phyloP scores from a whole-genome alignment of 257 asterid species.

The Buddleja alternifolia region DNA sequence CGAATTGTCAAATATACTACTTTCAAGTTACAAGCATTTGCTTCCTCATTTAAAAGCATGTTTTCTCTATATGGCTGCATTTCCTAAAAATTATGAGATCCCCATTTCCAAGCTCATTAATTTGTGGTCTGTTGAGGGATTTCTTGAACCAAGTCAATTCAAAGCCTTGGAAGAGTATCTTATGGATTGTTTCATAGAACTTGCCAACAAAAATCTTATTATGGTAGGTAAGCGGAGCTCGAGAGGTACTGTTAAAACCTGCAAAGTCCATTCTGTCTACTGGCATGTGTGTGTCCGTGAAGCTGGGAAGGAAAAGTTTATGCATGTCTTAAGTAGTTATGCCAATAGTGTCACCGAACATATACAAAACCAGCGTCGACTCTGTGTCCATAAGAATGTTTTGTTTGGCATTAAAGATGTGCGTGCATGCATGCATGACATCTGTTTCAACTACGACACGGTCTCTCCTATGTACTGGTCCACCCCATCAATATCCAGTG shows the following conservation, averaged over 20 bases:
- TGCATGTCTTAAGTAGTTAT: conserved; percentile 1
- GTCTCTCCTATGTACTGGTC: no score
- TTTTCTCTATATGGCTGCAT: no score
- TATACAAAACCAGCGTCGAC: conserved; percentile 4
- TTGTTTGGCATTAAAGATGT: conserved; percentile 27
- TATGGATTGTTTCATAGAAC: conserved; percentile 14
- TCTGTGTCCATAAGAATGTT: conserved; percentile 23
- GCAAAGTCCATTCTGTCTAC: no score
- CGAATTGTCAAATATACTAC: no score
- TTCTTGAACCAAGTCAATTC: neutral
- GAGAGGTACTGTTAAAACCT: no score
- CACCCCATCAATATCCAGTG: neutral
- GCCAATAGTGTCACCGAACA: neutral
- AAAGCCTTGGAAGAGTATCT: neutral
- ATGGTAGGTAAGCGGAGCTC: conserved; percentile 3
- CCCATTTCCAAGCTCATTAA: no score
- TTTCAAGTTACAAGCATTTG: no score
- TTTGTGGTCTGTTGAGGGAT: no score
- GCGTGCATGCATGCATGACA: no score
- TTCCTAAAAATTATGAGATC: no score
- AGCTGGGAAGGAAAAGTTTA: conserved; percentile 16
- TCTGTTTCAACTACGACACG: no score
- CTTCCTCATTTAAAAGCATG: no score
- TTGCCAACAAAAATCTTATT: conserved; percentile 18
- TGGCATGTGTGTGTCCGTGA: conserved; percentile 18